phyloP scores from a whole-genome alignment of 306 rosid species.

The Carpinus fangiana region DNA sequence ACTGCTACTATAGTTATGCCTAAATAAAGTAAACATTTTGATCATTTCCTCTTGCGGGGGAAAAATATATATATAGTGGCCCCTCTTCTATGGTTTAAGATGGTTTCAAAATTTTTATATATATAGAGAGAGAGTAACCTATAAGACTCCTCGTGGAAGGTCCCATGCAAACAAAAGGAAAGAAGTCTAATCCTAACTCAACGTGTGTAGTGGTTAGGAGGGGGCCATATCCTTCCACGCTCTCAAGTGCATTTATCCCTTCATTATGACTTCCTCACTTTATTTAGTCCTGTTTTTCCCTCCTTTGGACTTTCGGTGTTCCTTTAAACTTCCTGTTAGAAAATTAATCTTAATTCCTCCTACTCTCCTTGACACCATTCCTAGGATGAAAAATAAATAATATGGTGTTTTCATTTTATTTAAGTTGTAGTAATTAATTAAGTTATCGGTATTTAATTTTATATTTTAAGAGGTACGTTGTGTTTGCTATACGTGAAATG shows the following conservation, averaged over 20 bases:
- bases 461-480: too few species aligned
- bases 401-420: too few species aligned
- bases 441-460: too few species aligned
- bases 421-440: too few species aligned
- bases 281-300: conserved; percentile 38
- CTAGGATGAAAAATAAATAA: too few species aligned
- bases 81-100: background rate
- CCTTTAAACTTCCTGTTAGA: conserved; percentile 5
- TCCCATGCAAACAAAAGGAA: conserved; percentile 27
- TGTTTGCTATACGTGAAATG: too few species aligned
- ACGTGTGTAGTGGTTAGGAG: conserved; percentile 35
- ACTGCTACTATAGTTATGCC: too few species aligned
- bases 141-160: conserved; percentile 27
- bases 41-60: too few species aligned
- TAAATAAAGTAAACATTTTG: too few species aligned
- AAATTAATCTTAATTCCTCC: background rate
- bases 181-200: conserved; percentile 42
- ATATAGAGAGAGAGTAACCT: conserved; percentile 18
- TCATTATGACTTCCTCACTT: conserved; percentile 59
- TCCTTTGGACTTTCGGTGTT: conserved; percentile 36
- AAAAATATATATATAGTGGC: background rate
- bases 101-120: conserved; percentile 11
- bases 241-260: conserved; percentile 52
- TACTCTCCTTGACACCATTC: background rate
- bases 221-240: conserved; percentile 56